A percentile compares a stretch with the other conserved stretches of the same genome.
These are phyloP conservation scores for Ceratocystis harringtonii DNA, from an alignment of 2,329 filamentous ascomycete genomes.

Conservation along the genomic window DNA sequence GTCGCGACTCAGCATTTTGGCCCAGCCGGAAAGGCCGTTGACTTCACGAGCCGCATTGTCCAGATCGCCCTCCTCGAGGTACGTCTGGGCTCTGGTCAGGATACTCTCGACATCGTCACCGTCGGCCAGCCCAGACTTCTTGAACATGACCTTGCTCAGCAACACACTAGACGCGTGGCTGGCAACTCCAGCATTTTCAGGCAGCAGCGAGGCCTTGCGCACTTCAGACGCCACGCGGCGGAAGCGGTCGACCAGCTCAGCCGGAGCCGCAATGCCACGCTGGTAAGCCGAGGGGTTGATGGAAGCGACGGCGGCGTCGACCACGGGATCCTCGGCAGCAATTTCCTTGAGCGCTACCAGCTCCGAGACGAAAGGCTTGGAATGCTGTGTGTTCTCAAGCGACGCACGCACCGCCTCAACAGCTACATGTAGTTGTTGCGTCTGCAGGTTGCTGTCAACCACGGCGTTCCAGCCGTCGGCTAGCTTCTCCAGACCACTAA, in stretches of 20 bases:
- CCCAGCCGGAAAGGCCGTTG: constrained; percentile 86
- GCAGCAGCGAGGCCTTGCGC: constrained; percentile 80
- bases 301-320: constrained; percentile 87
- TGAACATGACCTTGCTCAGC: constrained; percentile 89
- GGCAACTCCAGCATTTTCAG: constrained; percentile 85
- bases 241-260: constrained; percentile 90
- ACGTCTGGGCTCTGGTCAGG: constrained; percentile 72
- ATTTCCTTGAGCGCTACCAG: constrained; percentile 91
- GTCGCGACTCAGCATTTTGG: constrained; percentile 83
- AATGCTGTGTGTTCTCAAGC: constrained; percentile 54
- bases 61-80: constrained; percentile 83
- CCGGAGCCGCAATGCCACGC: constrained; percentile 66
- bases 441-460: constrained; percentile 77
- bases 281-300: constrained; percentile 93
- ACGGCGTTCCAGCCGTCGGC: constrained; percentile 83
- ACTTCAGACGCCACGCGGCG: constrained; percentile 83
- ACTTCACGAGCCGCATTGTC: constrained; percentile 88
- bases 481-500: constrained; percentile 73
- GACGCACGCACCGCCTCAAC: constrained; percentile 82
- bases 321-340: constrained; percentile 66
- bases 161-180: constrained; percentile 83
- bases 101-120: constrained; percentile 91
- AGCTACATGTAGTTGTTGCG: constrained; percentile 90
- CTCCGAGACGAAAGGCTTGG: constrained; percentile 79
- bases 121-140: constrained; percentile 71